Evolutionary conservation across 2,329 filamentous ascomycete genomes (phyloP).

Genomic region (Sporothrix pseudoabietina): DNA sequence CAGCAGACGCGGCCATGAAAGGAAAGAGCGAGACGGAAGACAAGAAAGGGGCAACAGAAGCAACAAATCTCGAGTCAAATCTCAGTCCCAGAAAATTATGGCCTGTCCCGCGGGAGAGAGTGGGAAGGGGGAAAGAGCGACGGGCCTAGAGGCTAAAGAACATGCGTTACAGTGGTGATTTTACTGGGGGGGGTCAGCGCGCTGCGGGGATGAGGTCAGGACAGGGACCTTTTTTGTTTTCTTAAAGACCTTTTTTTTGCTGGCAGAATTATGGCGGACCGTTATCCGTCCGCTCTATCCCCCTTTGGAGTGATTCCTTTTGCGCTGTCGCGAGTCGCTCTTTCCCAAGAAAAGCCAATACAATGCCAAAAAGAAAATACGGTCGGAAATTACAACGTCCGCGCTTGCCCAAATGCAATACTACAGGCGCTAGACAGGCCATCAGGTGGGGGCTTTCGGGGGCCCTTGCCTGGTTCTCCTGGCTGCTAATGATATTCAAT

Average conservation of each 20-base stretch:
- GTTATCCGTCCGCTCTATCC: neutral
- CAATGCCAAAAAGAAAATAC: neutral
- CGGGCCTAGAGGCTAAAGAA: slow-evolving; percentile 15
- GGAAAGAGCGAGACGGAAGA: neutral
- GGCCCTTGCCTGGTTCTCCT: neutral
- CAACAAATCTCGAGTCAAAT: neutral
- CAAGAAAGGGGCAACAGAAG: neutral
- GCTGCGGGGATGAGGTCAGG: neutral
- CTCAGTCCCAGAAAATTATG: neutral
- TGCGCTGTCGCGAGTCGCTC: neutral
- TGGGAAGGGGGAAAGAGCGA: slow-evolving; percentile 12
- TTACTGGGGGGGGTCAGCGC: neutral
- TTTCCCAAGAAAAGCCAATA: neutral
- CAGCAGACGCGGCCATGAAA: neutral
- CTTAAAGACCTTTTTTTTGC: neutral
- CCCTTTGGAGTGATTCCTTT: neutral
- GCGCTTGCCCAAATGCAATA: slow-evolving; percentile 20
- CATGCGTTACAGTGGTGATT: slow-evolving; percentile 10
- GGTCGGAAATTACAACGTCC: slow-evolving; percentile 27
- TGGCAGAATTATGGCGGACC: neutral
- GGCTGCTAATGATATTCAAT: too few species aligned
- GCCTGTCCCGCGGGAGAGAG: neutral
- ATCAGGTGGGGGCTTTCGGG: neutral
- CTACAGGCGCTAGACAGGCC: neutral
- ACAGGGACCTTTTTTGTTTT: neutral